Conservation (phyloP, 371 early-diverging fungal genomes). For the Lichtheimia ornata region DNA sequence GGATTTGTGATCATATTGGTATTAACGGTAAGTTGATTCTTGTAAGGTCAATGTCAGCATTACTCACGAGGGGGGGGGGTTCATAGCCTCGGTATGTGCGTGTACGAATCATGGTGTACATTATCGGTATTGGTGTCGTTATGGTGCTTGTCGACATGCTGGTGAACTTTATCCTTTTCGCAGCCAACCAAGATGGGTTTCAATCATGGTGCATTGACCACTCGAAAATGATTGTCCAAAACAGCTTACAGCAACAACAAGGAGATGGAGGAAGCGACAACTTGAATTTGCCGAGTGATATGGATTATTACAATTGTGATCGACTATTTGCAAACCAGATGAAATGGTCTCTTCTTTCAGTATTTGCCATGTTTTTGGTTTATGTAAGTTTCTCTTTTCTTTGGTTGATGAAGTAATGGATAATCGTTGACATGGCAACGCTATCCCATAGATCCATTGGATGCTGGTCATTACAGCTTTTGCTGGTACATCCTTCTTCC, state of each 20-base stretch:
- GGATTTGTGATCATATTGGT: constrained; percentile 12
- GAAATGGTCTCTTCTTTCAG: constrained; percentile 42
- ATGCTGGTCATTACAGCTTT: constrained; percentile 16
- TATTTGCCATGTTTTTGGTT: constrained; percentile 34
- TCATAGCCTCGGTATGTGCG: constrained; percentile 12
- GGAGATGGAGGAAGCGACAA: background rate
- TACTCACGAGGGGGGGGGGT: too few relatives aligned
- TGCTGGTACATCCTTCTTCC: constrained; percentile 18
- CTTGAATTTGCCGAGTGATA: background rate
- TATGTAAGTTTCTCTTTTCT: constrained; percentile 33
- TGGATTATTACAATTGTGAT: constrained; percentile 45
- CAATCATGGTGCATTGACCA: constrained; percentile 17
- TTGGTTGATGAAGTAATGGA: background rate
- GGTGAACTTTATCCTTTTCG: constrained; percentile 24
- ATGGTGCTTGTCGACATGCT: constrained; percentile 18
- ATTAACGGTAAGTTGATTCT: background rate
- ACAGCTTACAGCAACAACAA: constrained; percentile 3
- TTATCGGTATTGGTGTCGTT: constrained; percentile 5
- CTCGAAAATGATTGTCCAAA: constrained; percentile 4
- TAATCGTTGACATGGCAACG: background rate
- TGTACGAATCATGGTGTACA: constrained; percentile 17
- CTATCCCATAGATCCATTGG: constrained; percentile 18
- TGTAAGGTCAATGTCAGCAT: too few relatives aligned
- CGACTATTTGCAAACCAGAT: constrained; percentile 41
- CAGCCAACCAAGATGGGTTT: constrained; percentile 13